phyloP scores from a whole-genome alignment of 2,329 filamentous ascomycete species.

The Cordyceps fumosorosea region DNA sequence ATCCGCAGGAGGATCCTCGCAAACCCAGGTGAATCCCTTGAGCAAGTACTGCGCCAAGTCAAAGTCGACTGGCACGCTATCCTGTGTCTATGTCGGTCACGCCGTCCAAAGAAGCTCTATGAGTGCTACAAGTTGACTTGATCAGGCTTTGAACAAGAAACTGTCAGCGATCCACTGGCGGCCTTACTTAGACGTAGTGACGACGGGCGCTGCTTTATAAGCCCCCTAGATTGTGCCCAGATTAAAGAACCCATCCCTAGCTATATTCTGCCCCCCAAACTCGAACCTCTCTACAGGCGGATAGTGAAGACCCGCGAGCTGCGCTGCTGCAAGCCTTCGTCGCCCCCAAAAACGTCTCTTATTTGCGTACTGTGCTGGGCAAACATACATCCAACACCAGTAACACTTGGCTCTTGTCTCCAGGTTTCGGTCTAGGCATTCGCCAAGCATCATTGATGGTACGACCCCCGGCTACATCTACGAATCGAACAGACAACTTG shows the following conservation, averaged over 20 bases:
- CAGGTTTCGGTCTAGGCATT: not conserved
- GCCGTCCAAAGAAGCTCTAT: not conserved
- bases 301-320: not conserved
- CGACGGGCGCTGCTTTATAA: not conserved
- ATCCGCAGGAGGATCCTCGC: not conserved
- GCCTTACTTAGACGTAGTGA: not conserved
- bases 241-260: not conserved
- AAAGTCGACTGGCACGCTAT: not conserved
- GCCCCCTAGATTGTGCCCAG: not conserved
- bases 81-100: not conserved
- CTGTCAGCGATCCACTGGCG: not conserved
- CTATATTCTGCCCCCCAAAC: not conserved
- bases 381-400: not conserved
- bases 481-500: not conserved
- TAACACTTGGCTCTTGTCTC: not conserved
- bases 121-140: not conserved
- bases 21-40: not conserved
- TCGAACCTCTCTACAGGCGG: not conserved
- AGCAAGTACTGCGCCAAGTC: not conserved
- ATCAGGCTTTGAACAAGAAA: not conserved
- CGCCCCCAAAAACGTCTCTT: not conserved
- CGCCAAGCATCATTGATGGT: not conserved
- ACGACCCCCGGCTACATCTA: not conserved
- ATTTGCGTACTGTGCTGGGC: not conserved
- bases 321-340: not conserved